Evolutionary conservation across 1,284 basidiomycete species (phyloP).

Genomic region (Tilletia walkeri): DNA sequence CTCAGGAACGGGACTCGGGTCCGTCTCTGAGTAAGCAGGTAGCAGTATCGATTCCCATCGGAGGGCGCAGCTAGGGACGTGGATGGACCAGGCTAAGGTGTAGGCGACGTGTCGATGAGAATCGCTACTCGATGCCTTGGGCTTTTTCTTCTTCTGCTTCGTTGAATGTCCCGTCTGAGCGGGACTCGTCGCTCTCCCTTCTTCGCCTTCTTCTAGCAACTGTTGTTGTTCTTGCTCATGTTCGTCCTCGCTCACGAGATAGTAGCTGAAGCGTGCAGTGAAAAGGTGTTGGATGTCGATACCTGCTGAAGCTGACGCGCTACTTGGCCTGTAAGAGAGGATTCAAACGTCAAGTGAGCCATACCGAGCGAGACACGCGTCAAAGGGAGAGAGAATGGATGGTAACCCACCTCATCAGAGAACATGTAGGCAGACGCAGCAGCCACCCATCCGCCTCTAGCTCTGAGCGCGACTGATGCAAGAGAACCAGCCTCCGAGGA

Average conservation of each 20-base stretch:
- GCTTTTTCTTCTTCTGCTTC: no score
- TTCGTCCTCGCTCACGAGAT: background rate
- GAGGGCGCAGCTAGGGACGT: slow-evolving; percentile 11
- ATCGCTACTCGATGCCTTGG: no score
- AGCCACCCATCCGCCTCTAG: background rate
- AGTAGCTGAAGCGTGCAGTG: background rate
- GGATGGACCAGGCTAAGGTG: slow-evolving; percentile 8
- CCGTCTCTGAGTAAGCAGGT: background rate
- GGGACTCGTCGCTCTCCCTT: no score
- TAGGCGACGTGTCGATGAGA: background rate
- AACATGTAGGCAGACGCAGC: background rate
- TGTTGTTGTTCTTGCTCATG: no score
- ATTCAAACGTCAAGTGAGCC: no score
- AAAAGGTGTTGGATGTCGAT: slow-evolving; percentile 1
- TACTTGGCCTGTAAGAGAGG: no score
- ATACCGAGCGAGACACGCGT: no score
- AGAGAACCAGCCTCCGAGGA: background rate
- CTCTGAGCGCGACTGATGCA: background rate
- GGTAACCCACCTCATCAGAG: background rate
- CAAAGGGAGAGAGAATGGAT: background rate
- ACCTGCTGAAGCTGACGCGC: background rate
- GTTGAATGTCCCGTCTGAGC: no score
- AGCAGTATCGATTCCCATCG: background rate
- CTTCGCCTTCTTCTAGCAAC: no score
- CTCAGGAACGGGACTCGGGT: background rate